These are phyloP conservation scores for Malus asiatica DNA, from an alignment of 306 rosid genomes.

Conservation along the genomic window DNA sequence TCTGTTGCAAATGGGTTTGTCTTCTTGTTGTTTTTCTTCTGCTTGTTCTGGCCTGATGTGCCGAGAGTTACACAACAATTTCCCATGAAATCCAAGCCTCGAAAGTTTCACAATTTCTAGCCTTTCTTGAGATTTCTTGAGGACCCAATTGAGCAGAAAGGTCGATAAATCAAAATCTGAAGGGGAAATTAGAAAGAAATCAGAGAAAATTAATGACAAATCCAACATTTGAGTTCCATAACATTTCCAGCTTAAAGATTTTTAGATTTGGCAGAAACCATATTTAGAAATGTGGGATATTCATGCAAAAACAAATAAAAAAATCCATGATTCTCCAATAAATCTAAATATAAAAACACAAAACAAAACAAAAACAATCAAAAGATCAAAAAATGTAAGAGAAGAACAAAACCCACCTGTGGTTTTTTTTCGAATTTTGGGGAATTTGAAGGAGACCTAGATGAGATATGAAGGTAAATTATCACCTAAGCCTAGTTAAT, in stretches of 20 bases:
- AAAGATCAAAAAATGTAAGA: not conserved
- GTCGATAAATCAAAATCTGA: constrained; percentile 3
- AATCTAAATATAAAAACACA: not conserved
- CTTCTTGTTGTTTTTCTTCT: constrained; percentile 31
- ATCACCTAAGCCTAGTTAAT: not conserved
- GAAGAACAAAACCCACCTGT: constrained; percentile 17
- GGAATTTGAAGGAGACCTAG: constrained; percentile 1
- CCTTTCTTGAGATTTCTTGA: constrained; percentile 10
- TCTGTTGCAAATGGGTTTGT: constrained; percentile 31
- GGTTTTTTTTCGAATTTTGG: not conserved
- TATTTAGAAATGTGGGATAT: not conserved
- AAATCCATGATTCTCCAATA: not conserved
- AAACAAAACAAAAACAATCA: not conserved
- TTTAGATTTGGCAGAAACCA: not conserved
- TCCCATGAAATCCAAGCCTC: constrained; percentile 33
- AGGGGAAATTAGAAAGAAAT: not conserved
- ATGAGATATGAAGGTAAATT: not conserved
- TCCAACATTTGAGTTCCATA: not conserved
- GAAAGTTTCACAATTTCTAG: constrained; percentile 1
- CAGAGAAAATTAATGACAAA: not conserved
- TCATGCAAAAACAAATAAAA: not conserved
- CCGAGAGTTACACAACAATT: constrained; percentile 45
- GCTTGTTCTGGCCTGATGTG: constrained; percentile 19
- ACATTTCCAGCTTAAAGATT: not conserved
- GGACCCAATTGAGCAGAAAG: constrained; percentile 12